Evolutionary conservation across 2,329 filamentous ascomycete species (phyloP).

Genomic region (Sporothrix brunneoviolacea): DNA sequence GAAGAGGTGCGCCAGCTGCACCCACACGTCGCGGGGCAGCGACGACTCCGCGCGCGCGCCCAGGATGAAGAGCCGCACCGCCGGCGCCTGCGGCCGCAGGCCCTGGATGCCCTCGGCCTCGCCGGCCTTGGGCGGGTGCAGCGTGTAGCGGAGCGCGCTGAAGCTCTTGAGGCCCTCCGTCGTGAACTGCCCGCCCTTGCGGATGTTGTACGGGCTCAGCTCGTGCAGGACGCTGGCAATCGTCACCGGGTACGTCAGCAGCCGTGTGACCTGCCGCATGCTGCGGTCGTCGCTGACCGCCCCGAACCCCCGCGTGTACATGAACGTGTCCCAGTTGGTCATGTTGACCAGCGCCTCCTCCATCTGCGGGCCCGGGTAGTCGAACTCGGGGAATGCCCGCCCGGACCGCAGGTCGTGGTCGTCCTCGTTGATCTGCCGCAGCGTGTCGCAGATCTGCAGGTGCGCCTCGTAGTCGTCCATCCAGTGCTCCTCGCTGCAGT

Average conservation of each 20-base stretch:
- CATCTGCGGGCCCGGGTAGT: constrained; percentile 82
- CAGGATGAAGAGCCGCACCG: constrained; percentile 85
- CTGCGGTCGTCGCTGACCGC: constrained; percentile 86
- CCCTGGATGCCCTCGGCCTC: constrained; percentile 69
- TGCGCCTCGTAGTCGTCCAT: constrained; percentile 92
- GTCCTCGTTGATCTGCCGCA: constrained; percentile 93
- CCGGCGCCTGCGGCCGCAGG: constrained; percentile 75
- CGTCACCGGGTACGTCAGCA: constrained; percentile 90
- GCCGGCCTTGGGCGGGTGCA: constrained; percentile 80
- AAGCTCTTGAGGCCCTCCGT: constrained; percentile 88
- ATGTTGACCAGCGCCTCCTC: constrained; percentile 93
- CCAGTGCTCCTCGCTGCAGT: constrained; percentile 93
- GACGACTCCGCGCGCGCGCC: constrained; percentile 97
- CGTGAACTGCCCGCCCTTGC: constrained; percentile 68
- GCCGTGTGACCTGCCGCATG: constrained; percentile 85
- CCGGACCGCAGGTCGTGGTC: constrained; percentile 92
- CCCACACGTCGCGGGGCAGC: constrained; percentile 86
- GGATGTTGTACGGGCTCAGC: constrained; percentile 83
- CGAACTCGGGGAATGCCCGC: constrained; percentile 86
- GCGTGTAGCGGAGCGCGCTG: constrained; percentile 83
- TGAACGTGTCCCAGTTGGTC: constrained; percentile 96
- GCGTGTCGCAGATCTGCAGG: constrained; percentile 82
- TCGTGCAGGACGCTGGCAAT: constrained; percentile 90
- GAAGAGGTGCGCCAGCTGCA: constrained; percentile 90
- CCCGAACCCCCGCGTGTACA: constrained; percentile 86